phyloP scores from a whole-genome alignment of 768 basidiomycete genomes.

The Lentinula detonsa region DNA sequence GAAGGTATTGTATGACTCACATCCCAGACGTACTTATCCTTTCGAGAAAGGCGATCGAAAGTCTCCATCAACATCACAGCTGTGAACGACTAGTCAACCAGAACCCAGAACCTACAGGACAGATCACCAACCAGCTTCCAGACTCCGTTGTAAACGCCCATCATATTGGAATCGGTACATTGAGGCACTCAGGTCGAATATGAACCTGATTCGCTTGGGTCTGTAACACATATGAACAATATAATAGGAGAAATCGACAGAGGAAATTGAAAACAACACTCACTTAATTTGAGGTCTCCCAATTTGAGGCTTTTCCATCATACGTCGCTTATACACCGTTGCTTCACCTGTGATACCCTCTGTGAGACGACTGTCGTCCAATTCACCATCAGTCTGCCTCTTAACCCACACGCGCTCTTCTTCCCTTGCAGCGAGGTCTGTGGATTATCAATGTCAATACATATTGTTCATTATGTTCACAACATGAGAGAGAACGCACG shows the following conservation, averaged over 20 bases:
- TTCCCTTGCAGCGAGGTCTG: conserved; percentile 62
- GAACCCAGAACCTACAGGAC: not conserved
- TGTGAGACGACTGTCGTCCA: conserved; percentile 60
- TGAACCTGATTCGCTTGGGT: conserved; percentile 61
- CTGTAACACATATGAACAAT: conserved; percentile 22
- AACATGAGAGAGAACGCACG: conserved; percentile 30
- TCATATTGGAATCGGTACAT: conserved; percentile 78
- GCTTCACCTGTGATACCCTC: conserved; percentile 66
- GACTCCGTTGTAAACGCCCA: conserved; percentile 53
- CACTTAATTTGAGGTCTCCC: conserved; percentile 67
- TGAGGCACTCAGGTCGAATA: conserved; percentile 66
- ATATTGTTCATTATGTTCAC: not conserved
- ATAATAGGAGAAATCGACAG: not conserved
- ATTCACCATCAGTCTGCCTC: conserved; percentile 64
- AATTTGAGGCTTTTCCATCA: conserved; percentile 64
- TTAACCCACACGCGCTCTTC: conserved; percentile 71
- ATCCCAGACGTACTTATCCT: conserved; percentile 76
- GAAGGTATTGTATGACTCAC: conserved; percentile 30
- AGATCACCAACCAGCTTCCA: conserved; percentile 50
- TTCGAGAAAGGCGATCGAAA: conserved; percentile 53
- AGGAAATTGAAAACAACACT: conserved; percentile 5
- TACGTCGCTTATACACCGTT: conserved; percentile 64
- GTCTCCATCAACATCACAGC: conserved; percentile 76
- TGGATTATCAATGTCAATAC: not conserved
- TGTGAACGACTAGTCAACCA: conserved; percentile 13